Conservation (phyloP, 129 eudicot genomes). For the Escallonia rubra region DNA sequence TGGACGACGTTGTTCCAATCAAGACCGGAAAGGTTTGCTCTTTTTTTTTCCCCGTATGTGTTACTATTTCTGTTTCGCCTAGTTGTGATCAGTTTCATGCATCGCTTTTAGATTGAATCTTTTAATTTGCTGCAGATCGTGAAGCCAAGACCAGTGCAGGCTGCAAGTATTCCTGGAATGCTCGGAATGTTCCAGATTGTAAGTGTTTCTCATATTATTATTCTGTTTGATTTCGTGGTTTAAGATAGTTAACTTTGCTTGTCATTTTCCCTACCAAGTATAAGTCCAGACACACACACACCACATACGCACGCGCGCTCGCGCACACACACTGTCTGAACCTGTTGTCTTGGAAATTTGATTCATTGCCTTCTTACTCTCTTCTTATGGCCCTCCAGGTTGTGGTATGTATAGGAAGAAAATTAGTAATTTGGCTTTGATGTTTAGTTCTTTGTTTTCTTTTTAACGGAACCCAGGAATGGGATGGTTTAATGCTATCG, state of each 20-base stretch:
- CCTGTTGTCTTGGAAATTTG: not conserved
- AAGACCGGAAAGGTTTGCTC: conserved; percentile 84
- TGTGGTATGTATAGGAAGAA: not conserved
- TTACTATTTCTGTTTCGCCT: not conserved
- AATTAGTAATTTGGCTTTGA: not conserved
- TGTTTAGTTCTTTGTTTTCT: not conserved
- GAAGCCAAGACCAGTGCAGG: conserved; percentile 95
- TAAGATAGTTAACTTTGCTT: too few relatives aligned
- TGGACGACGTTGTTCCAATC: conserved; percentile 79
- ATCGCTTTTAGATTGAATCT: not conserved
- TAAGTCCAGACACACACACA: too few relatives aligned
- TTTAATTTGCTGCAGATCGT: conserved; percentile 57
- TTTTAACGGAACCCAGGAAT: conserved; percentile 48
- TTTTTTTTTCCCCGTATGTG: not conserved
- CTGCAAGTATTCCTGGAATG: conserved; percentile 99
- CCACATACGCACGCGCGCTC: too few relatives aligned
- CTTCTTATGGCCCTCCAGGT: not conserved
- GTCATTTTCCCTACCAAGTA: too few relatives aligned
- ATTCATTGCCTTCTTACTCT: not conserved
- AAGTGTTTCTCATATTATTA: conserved; percentile 20
- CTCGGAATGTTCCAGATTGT: conserved; percentile 97
- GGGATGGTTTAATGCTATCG: conserved; percentile 96
- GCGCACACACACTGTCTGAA: too few relatives aligned
- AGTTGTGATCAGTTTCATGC: not conserved
- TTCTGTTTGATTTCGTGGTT: not conserved